These are phyloP conservation scores for Ceratocystis ficicola DNA, from an alignment of 2,329 filamentous ascomycete genomes.

Conservation along the genomic window DNA sequence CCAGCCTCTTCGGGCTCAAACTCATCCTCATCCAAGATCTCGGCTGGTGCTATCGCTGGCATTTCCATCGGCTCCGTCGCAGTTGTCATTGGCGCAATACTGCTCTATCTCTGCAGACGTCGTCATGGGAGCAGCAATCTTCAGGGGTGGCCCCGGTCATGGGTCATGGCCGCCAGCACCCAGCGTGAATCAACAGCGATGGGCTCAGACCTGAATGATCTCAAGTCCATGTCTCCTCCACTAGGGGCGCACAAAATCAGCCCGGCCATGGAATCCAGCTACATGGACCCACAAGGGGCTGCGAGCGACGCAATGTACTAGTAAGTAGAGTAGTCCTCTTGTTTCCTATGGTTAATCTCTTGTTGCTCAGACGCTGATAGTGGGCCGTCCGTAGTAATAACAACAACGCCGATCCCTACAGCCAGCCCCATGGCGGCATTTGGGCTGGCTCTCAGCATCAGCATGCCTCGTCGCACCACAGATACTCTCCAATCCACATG, in stretches of 20 bases:
- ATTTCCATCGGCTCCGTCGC: slow-evolving; percentile 43
- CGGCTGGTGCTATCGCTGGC: slow-evolving; percentile 44
- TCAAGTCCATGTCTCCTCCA: slow-evolving; percentile 9
- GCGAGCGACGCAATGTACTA: not conserved
- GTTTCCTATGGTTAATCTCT: not conserved
- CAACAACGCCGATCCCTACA: not conserved
- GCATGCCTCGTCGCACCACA: not conserved
- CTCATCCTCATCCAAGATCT: slow-evolving; percentile 23
- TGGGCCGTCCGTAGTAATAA: not conserved
- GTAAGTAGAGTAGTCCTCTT: not conserved
- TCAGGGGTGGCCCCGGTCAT: slow-evolving; percentile 24
- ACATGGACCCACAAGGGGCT: not conserved
- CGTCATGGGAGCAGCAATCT: slow-evolving; percentile 24
- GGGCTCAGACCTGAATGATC: not conserved
- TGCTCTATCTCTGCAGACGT: slow-evolving; percentile 40
- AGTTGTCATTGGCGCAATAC: slow-evolving; percentile 33
- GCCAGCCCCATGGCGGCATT: not conserved
- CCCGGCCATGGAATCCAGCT: not conserved
- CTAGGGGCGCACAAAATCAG: not conserved
- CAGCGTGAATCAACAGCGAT: not conserved
- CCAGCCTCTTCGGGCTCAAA: slow-evolving; percentile 15
- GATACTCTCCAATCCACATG: not conserved
- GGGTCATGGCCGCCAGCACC: not conserved
- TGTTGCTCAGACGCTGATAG: not conserved
- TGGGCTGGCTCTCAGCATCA: slow-evolving; percentile 5